phyloP scores from a whole-genome alignment of 495 filamentous ascomycete species.

The Penicillium malachiteum region DNA sequence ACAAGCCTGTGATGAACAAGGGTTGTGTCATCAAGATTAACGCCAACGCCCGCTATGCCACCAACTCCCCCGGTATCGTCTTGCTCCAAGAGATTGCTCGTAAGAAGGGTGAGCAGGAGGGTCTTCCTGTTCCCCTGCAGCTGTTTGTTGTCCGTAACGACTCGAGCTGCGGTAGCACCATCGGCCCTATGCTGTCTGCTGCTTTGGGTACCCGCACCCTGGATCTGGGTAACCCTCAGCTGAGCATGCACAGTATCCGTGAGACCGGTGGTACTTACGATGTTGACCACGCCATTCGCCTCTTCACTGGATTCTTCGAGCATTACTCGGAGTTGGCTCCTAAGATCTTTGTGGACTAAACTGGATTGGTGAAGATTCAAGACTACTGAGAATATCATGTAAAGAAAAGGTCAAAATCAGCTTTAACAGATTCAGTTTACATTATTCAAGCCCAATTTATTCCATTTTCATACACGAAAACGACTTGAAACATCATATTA shows the following conservation, averaged over 20 bases:
- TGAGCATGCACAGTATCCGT: constrained; percentile 95
- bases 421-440: too few relatives aligned
- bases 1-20: constrained; percentile 93
- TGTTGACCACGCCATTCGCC: constrained; percentile 78
- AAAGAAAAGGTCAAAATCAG: too few relatives aligned
- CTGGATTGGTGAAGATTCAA: not conserved
- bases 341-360: constrained; percentile 72
- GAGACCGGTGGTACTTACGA: constrained; percentile 88
- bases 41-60: constrained; percentile 93
- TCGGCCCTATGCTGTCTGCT: constrained; percentile 91
- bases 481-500: too few relatives aligned
- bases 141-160: constrained; percentile 97
- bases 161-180: constrained; percentile 89
- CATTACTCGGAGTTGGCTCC: constrained; percentile 73
- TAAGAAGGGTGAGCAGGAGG: constrained; percentile 49
- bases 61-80: constrained; percentile 93
- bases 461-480: too few relatives aligned
- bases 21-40: constrained; percentile 97
- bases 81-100: constrained; percentile 83
- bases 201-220: constrained; percentile 82
- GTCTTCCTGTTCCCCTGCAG: constrained; percentile 75
- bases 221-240: constrained; percentile 92
- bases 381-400: too few relatives aligned
- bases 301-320: constrained; percentile 87
- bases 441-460: too few relatives aligned